These are phyloP conservation scores for Dothistroma septosporum DNA, from an alignment of 2,329 filamentous ascomycete genomes.

Conservation along the genomic window DNA sequence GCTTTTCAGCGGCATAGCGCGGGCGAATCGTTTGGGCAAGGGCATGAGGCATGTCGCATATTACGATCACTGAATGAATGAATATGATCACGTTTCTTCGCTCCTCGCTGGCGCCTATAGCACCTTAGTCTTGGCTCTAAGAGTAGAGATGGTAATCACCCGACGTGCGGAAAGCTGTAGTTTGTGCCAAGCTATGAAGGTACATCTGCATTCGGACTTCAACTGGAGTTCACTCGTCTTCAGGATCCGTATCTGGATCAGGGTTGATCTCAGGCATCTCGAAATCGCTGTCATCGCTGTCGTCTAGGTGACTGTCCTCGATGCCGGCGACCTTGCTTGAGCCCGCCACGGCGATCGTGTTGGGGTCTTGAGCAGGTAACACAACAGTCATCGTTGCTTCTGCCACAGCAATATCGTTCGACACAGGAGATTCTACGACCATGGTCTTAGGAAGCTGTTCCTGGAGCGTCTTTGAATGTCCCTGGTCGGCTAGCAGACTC, in stretches of 20 bases:
- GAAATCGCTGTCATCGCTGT: constrained; percentile 34
- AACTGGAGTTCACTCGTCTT: constrained; percentile 2
- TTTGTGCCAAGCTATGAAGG: no score
- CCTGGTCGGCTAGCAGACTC: constrained; percentile 3
- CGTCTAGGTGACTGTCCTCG: constrained; percentile 5
- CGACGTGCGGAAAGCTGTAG: no score
- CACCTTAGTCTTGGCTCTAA: no score
- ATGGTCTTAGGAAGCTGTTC: constrained; percentile 13
- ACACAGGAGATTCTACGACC: constrained; percentile 2
- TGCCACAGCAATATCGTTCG: constrained; percentile 10
- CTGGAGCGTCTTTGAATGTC: constrained; percentile 4
- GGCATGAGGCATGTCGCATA: neutral
- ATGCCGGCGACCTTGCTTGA: neutral
- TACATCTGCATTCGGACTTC: no score
- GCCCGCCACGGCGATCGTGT: constrained; percentile 9
- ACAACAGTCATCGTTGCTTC: constrained; percentile 2
- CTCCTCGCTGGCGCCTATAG: neutral
- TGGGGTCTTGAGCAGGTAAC: neutral
- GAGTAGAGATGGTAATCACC: no score
- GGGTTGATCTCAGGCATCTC: constrained; percentile 36
- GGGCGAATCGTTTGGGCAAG: neutral
- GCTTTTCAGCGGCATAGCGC: constrained; percentile 10
- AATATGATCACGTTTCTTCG: neutral
- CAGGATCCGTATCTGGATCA: constrained; percentile 20
- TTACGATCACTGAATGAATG: neutral